Evolutionary conservation across 2,329 filamentous ascomycete species (phyloP).

Genomic region (Botrytis fragariae): DNA sequence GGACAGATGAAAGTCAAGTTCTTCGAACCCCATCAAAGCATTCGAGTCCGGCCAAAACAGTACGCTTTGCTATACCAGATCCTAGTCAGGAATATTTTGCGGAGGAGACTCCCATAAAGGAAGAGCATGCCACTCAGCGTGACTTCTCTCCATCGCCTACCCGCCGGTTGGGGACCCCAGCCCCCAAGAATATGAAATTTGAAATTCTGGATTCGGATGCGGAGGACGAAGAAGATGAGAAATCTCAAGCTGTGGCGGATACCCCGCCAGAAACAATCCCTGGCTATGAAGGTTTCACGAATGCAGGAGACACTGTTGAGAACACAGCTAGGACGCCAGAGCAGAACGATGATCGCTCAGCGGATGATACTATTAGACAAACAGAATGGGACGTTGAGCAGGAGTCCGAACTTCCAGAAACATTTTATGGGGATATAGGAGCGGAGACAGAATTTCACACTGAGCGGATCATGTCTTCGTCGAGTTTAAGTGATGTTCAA

Average conservation of each 20-base stretch:
- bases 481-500: not conserved
- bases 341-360: not conserved
- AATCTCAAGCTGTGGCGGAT: conserved; percentile 4
- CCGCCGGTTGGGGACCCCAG: not conserved
- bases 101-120: conserved; percentile 16
- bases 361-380: not conserved
- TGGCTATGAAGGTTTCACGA: not conserved
- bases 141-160: not conserved
- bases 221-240: conserved; percentile 21
- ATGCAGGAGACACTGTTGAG: not conserved
- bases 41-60: conserved; percentile 34
- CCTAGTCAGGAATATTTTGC: conserved; percentile 16
- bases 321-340: not conserved
- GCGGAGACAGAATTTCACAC: conserved; percentile 32
- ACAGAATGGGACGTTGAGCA: not conserved
- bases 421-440: conserved; percentile 35
- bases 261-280: not conserved
- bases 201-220: conserved; percentile 37
- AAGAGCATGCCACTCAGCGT: not conserved
- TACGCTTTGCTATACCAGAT: conserved; percentile 31
- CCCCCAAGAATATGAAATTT: conserved; percentile 19
- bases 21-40: conserved; percentile 28
- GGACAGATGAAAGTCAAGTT: conserved; percentile 27
- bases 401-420: conserved; percentile 26
- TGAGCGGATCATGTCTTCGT: conserved; percentile 22